Evolutionary conservation across 2,329 filamentous ascomycete genomes (phyloP).

Genomic region (Plenodomus lindquistii): DNA sequence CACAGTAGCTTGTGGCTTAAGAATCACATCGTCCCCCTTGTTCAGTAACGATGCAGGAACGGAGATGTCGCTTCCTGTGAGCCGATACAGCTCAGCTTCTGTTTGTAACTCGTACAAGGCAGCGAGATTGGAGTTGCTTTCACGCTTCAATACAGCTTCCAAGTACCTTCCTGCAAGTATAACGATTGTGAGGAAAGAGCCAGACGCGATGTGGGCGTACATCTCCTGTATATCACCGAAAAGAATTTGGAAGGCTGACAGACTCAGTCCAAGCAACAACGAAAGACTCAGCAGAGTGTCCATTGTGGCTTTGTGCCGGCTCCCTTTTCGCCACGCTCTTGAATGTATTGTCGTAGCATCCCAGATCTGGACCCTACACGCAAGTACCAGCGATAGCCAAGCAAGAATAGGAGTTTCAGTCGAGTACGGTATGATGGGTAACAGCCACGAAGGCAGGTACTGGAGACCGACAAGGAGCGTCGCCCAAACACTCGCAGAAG

Average conservation of each 20-base stretch:
- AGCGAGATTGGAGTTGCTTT: slow-evolving; percentile 6
- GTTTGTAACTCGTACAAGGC: slow-evolving; percentile 9
- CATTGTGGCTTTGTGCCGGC: slow-evolving; percentile 3
- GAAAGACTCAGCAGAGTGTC: slow-evolving; percentile 5
- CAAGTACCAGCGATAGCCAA: background rate
- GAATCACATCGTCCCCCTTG: too few relatives aligned
- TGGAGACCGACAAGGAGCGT: background rate
- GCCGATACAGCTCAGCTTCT: slow-evolving; percentile 3
- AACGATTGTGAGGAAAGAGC: slow-evolving; percentile 4
- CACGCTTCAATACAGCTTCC: slow-evolving; percentile 5
- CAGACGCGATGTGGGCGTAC: background rate
- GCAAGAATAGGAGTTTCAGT: background rate
- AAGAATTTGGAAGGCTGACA: background rate
- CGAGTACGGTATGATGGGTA: background rate
- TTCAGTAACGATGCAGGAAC: too few relatives aligned
- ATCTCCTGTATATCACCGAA: background rate
- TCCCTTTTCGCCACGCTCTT: slow-evolving; percentile 1
- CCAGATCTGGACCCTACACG: slow-evolving; percentile 1
- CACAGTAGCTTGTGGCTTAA: too few relatives aligned
- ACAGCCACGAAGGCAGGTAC: background rate
- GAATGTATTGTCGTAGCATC: slow-evolving; percentile 4
- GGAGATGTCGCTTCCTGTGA: background rate
- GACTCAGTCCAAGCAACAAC: background rate
- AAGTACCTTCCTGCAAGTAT: slow-evolving; percentile 6
- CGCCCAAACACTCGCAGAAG: slow-evolving; percentile 3